These are phyloP conservation scores for Sordariomycetes sp. DNA, from an alignment of 2,329 filamentous ascomycete species.

Conservation along the genomic window DNA sequence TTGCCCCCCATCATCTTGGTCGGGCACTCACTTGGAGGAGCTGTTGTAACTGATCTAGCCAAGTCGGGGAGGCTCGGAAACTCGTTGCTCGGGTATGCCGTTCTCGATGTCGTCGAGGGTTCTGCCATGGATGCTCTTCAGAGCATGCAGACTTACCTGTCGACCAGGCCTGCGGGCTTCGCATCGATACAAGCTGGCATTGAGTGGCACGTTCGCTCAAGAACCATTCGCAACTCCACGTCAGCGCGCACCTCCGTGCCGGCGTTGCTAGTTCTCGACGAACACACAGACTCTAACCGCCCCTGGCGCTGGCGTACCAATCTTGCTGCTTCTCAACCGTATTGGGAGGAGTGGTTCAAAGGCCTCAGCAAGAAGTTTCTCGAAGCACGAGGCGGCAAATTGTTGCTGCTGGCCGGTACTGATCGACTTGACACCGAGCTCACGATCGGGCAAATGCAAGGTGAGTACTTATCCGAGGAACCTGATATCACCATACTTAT, in stretches of 20 bases:
- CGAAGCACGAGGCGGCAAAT: conserved; percentile 69
- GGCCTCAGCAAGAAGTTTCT: conserved; percentile 86
- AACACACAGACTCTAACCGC: conserved; percentile 24
- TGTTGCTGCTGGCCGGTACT: conserved; percentile 78
- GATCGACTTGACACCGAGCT: conserved; percentile 85
- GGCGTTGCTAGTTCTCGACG: conserved; percentile 53
- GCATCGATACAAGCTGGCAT: conserved; percentile 70
- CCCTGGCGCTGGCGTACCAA: conserved; percentile 83
- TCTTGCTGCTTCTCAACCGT: conserved; percentile 72
- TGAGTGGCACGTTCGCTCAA: conserved; percentile 86
- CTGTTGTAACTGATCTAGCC: conserved; percentile 79
- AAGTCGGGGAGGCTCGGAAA: conserved; percentile 54
- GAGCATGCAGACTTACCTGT: conserved; percentile 88
- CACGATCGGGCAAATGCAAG: conserved; percentile 96
- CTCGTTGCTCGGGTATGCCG: conserved; percentile 73
- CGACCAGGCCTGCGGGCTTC: conserved; percentile 71
- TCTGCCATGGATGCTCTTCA: conserved; percentile 90
- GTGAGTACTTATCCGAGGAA: conserved; percentile 29
- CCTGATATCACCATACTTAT: not conserved
- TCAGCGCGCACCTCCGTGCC: conserved; percentile 88
- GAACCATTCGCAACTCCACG: conserved; percentile 73
- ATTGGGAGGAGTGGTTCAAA: conserved; percentile 91
- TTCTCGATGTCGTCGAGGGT: conserved; percentile 92
- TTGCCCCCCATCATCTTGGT: conserved; percentile 74
- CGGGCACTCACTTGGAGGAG: conserved; percentile 88